Percentiles rank a stretch among this genome's conserved stretches.
Evolutionary conservation across 1,139 yeast genomes (phyloP).

Genomic region (Pichia sp.): DNA sequence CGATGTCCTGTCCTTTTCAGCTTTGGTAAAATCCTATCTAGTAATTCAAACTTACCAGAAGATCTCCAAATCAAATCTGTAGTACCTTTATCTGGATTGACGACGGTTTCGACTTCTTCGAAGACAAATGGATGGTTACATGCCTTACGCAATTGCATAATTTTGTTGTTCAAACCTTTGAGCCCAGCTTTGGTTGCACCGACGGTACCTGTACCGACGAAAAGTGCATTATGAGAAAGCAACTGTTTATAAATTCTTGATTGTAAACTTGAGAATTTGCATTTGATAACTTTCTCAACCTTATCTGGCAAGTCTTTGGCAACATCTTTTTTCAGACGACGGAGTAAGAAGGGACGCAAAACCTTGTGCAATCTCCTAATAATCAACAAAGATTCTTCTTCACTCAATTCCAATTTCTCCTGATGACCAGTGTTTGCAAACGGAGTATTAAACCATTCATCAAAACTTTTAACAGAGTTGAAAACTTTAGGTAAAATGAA

Average conservation of each 20-base stretch:
- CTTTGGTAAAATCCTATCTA: slow-evolving; percentile 71
- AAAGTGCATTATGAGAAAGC: slow-evolving; percentile 65
- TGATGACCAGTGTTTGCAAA: slow-evolving; percentile 80
- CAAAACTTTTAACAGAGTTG: slow-evolving; percentile 80
- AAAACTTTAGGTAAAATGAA: slow-evolving; percentile 77
- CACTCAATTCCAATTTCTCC: slow-evolving; percentile 71
- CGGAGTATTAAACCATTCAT: slow-evolving; percentile 85
- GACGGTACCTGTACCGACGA: slow-evolving; percentile 46
- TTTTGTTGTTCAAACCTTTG: slow-evolving; percentile 83
- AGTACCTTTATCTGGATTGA: slow-evolving; percentile 70
- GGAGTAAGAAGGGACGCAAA: slow-evolving; percentile 84
- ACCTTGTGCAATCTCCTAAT: slow-evolving; percentile 96
- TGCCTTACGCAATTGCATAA: slow-evolving; percentile 93
- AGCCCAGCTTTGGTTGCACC: slow-evolving; percentile 49
- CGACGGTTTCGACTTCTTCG: slow-evolving; percentile 85
- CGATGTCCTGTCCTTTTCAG: slow-evolving; percentile 72
- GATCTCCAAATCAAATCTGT: slow-evolving; percentile 72
- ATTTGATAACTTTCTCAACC: slow-evolving; percentile 90
- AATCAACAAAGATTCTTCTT: slow-evolving; percentile 91
- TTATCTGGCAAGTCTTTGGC: slow-evolving; percentile 95
- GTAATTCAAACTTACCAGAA: slow-evolving; percentile 69
- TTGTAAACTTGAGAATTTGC: slow-evolving; percentile 90
- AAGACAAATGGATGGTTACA: slow-evolving; percentile 98
- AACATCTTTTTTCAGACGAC: slow-evolving; percentile 95
- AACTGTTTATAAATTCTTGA: slow-evolving; percentile 71